Evolutionary conservation across 2,329 filamentous ascomycete genomes (phyloP).

Genomic region (Pseudophaeomoniella oleicola): DNA sequence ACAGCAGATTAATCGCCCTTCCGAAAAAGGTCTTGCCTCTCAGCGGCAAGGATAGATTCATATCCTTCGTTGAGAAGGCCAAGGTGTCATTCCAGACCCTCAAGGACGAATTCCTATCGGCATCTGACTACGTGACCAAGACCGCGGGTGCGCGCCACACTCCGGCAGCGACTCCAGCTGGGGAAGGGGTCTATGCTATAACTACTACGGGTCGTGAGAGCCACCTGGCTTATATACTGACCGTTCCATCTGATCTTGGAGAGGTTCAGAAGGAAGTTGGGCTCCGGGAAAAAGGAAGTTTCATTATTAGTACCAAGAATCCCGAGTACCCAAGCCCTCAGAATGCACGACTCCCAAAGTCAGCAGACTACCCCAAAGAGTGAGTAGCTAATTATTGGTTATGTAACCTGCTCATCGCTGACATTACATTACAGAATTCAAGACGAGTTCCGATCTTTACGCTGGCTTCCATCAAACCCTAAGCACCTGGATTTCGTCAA

Average conservation of each 20-base stretch:
- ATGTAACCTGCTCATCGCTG: conserved; percentile 4
- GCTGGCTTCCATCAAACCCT: conserved; percentile 62
- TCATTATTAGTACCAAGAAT: conserved; percentile 68
- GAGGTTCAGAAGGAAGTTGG: conserved; percentile 65
- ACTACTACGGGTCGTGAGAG: conserved; percentile 56
- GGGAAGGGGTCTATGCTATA: conserved; percentile 74
- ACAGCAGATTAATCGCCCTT: conserved; percentile 59
- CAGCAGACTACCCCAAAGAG: conserved; percentile 56
- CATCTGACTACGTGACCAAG: conserved; percentile 59
- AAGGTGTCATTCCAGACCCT: conserved; percentile 51
- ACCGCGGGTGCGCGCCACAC: conserved; percentile 54
- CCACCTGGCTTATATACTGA: conserved; percentile 68
- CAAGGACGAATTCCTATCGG: conserved; percentile 56
- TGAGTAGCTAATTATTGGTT: conserved; percentile 25
- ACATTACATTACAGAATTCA: conserved; percentile 35
- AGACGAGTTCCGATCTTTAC: conserved; percentile 55
- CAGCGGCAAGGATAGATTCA: conserved; percentile 54
- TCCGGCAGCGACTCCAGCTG: conserved; percentile 59
- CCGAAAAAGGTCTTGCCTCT: conserved; percentile 74
- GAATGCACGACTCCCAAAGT: conserved; percentile 46
- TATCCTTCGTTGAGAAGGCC: conserved; percentile 71
- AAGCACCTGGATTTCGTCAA: conserved; percentile 61
- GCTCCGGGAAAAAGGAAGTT: conserved; percentile 56
- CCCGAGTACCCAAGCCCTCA: conserved; percentile 54
- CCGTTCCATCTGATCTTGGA: conserved; percentile 53